Evolutionary conservation across 352 stramenopile genomes (phyloP).

Genomic region (Globisporangium okanoganense): DNA sequence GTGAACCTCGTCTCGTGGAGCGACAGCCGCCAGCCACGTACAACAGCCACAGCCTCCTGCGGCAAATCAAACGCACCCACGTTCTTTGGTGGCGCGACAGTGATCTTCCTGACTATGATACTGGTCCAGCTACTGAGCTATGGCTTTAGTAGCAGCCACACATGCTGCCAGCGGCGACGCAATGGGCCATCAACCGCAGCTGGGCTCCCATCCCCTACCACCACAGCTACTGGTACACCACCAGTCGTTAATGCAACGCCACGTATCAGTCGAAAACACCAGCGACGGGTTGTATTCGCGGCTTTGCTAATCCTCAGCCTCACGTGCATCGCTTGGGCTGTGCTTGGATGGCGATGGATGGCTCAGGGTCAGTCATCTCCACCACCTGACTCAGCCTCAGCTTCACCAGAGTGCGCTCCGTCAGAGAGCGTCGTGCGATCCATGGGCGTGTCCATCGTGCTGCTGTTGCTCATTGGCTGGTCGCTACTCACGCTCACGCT

Average conservation of each 20-base stretch:
- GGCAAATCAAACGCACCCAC: neutral
- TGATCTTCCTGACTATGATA: constrained; percentile 24
- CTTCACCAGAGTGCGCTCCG: neutral
- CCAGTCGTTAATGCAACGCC: neutral
- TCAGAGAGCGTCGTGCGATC: constrained; percentile 9
- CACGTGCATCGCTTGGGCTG: constrained; percentile 20
- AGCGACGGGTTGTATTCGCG: constrained; percentile 14
- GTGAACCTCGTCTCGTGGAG: constrained; percentile 28
- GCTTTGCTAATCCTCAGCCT: constrained; percentile 15
- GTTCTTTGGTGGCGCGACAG: constrained; percentile 25
- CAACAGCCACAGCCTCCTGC: neutral
- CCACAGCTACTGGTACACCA: neutral
- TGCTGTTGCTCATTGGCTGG: constrained; percentile 31
- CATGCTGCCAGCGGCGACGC: neutral
- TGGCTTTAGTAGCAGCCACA: neutral
- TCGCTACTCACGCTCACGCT: constrained; percentile 37
- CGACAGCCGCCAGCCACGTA: constrained; percentile 6
- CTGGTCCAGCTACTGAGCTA: constrained; percentile 3
- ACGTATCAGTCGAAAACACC: neutral
- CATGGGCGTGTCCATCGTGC: constrained; percentile 20
- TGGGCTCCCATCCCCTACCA: neutral
- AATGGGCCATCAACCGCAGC: neutral
- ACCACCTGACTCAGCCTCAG: neutral
- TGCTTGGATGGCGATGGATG: constrained; percentile 21
- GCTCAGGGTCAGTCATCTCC: neutral